Conservation (phyloP, 768 basidiomycete species). For the Artomyces pyxidatus region DNA sequence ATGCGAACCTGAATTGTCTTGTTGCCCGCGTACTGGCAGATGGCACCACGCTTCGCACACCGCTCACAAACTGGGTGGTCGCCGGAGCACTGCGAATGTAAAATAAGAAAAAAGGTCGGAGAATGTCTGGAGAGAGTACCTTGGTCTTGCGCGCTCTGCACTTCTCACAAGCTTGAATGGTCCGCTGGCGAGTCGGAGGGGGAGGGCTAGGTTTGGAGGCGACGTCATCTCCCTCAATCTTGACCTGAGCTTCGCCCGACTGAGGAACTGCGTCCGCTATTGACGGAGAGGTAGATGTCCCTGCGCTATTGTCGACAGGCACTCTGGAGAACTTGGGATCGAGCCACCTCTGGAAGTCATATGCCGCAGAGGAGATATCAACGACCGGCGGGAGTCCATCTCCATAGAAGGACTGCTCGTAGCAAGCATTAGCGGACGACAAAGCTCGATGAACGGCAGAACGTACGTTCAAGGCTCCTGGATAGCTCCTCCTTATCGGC, state of each 20-base stretch:
- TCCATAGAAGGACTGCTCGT: no score
- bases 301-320: neutral
- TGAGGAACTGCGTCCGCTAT: neutral
- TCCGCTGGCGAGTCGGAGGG: neutral
- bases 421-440: no score
- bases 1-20: no score
- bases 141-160: slow-evolving; percentile 43
- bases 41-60: slow-evolving; percentile 39
- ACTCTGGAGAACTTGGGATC: neutral
- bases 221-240: neutral
- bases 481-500: no score
- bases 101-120: neutral
- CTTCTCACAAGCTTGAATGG: slow-evolving; percentile 5
- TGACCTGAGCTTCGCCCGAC: no score
- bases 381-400: no score
- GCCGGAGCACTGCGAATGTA: slow-evolving; percentile 42
- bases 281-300: neutral
- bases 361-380: neutral
- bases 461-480: no score
- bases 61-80: slow-evolving; percentile 42
- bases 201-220: neutral
- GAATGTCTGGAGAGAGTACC: slow-evolving; percentile 23
- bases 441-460: no score
- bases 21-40: slow-evolving; percentile 51
- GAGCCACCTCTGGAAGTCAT: neutral